A percentile compares a stretch with the other conserved stretches of the same genome.
Evolutionary conservation across 1,284 basidiomycete genomes (phyloP).

Genomic region (Trichosporon inkin): DNA sequence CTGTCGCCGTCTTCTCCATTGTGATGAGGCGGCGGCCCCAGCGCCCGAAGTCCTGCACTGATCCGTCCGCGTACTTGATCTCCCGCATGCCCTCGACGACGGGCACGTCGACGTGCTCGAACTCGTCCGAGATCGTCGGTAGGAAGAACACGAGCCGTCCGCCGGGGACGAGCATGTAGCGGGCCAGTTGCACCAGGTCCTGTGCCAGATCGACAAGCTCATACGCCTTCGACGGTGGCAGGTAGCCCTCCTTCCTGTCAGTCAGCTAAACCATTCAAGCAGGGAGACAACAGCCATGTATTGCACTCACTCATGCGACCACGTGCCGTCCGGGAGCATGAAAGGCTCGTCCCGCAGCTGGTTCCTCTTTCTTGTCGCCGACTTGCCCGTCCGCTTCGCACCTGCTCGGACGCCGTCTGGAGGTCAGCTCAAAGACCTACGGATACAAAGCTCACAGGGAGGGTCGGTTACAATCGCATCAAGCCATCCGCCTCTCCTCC

Average conservation of each 20-base stretch:
- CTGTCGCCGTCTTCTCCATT: conserved; percentile 65
- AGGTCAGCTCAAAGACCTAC: background rate
- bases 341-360: conserved; percentile 44
- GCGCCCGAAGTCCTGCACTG: conserved; percentile 87
- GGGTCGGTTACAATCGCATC: conserved; percentile 95
- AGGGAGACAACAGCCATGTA: background rate
- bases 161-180: conserved; percentile 75
- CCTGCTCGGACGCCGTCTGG: conserved; percentile 92
- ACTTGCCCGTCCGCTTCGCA: conserved; percentile 84
- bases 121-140: conserved; percentile 86
- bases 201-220: conserved; percentile 77
- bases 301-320: conserved; percentile 47
- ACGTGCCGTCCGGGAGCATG: conserved; percentile 43
- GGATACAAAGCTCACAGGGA: conserved; percentile 64
- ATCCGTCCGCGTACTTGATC: conserved; percentile 72
- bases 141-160: conserved; percentile 94
- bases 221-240: conserved; percentile 86
- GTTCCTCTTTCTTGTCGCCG: conserved; percentile 44
- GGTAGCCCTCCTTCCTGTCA: conserved; percentile 61
- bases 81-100: conserved; percentile 69
- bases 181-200: conserved; percentile 77
- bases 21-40: conserved; percentile 95
- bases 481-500: conserved; percentile 80
- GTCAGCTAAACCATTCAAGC: background rate
- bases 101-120: conserved; percentile 75